Evolutionary conservation across 441 rosid species (phyloP), one percentile per base, ranked within the genome.

Genomic region (Adansonia rubrostipa): DNA sequence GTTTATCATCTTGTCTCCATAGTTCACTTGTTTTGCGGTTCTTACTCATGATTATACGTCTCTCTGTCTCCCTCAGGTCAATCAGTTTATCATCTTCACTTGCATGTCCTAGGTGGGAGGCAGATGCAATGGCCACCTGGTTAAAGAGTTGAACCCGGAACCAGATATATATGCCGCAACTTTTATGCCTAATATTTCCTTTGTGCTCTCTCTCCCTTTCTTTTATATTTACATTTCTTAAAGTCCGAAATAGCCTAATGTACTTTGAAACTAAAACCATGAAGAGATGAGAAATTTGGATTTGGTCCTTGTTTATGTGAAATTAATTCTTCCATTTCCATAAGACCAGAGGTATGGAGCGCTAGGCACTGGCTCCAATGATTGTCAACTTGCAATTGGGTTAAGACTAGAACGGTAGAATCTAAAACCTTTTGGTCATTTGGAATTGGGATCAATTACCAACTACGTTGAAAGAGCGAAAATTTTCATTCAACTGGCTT

Each of bases 111-210:
- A n/a, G 98, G 97, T 0, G 97, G 98, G 45, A 84, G 97, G 73
- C 92, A 92, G 84, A 81, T 94, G 96, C 91, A 91, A 80, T 94
- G 97, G 98, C 97, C 98, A 8, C 93, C 98, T 15, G 97, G 97
- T 89, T 93, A 85, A 88, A 70, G 74, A 44, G 40, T 42, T 56
- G 58, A 66, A 40, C 6, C 28, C 33, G 2, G 33, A 28, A 17
- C 65, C 6, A 17, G 22, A 5, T 56, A 61, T 24, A 47, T 5
- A 74, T 44, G 11, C 67, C 0, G 48, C 6, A 5, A 69, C 40
- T 48, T 71, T 1, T 13, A 15, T 15, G 77, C 5, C 62, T 62
- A 47, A 67, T 1, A 14, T 60, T 44, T 74, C 58, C 54, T 22
- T 13, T 15, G 9, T 74, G 17, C 24, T 71, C 15, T n/a, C 24